Evolutionary conservation across 805 yeast genomes (phyloP).

Genomic region (Candida manassasensis): DNA sequence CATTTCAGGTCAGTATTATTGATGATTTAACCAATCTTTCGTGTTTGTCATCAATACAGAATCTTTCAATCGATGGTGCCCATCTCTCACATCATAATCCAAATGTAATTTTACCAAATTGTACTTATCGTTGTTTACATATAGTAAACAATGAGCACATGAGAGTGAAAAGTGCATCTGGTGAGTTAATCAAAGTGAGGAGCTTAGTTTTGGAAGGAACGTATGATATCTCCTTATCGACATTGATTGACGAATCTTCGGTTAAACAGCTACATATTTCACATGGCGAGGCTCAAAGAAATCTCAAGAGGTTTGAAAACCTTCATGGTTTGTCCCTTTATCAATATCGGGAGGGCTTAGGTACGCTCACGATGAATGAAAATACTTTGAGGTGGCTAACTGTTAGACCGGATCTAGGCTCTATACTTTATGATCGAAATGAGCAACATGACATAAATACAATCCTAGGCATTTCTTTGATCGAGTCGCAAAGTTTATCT

Average conservation of each 20-base stretch:
- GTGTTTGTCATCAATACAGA: not conserved
- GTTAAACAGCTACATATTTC: conserved; percentile 1
- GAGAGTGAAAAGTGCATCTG: not conserved
- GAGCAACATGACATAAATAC: not conserved
- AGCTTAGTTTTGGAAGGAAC: conserved; percentile 1
- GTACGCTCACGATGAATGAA: not conserved
- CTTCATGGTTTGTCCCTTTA: not conserved
- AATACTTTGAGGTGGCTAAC: not conserved
- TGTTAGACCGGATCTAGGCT: too few species aligned
- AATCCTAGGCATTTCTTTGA: not conserved
- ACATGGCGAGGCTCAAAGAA: not conserved
- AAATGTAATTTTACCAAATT: not conserved
- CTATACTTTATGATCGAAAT: too few species aligned
- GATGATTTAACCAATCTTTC: not conserved
- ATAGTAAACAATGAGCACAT: conserved; percentile 1
- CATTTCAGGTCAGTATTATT: not conserved
- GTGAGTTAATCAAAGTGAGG: not conserved
- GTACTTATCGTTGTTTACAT: not conserved
- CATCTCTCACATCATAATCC: conserved; percentile 1
- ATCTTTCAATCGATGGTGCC: conserved; percentile 2
- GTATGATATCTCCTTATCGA: conserved; percentile 1
- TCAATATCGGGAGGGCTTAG: conserved; percentile 3
- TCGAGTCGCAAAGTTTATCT: not conserved
- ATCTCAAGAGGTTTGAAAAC: not conserved
- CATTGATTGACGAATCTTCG: not conserved